Base-by-base conservation (phyloP, 2,329 filamentous ascomycete species). In the Xylariaceae sp. region DNA sequence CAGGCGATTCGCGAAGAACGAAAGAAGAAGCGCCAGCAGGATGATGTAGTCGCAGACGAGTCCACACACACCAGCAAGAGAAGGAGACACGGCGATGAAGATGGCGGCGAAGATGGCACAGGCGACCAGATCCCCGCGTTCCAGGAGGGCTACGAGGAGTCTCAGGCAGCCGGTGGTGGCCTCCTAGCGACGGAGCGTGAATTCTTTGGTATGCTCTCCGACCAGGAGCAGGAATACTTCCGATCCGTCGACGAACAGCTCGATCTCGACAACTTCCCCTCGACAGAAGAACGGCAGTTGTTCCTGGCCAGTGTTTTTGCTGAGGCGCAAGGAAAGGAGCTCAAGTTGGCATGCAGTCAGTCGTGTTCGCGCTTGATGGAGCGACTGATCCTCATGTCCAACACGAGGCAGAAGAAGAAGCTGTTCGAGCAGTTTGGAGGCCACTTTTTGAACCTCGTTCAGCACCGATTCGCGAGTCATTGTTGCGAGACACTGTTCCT, bases 151-250 rank as follows among this genome's bases (percentile, higher is more conserved):
- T 58, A 65, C 51, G 65, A 67, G 1, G 58, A 67, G n/a, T 44
- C 57, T 6, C 55, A 58, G 47, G 18, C 58, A 8, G 47, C 45
- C 39, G 52, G 37, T 47, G 57, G 37, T 49, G 56, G 56, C 35
- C 64, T 62, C 6, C 62, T 61, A 13, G 60, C 62, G 8, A 55
- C 74, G 8, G 89, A 90, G 61, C 84, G 80, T 67, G 86, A 90
- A 58, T 99, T 96, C 78, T 97, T 95, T 69, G 94, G 94, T 64
- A 87, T 97, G 80, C 86, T 99, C 30, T 89, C 91, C 68, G 88
- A 95, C 57, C 85, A 95, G 66, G 94, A 99, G 78, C 91, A 96
- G 72, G 92, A 97, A 74, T 97, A 97, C 74, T 99, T 97, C 75
- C 88, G 90, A 66, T 86, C 86, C 52, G 92, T 92, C 56, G 92